A percentile compares a stretch with the other conserved stretches of the same genome.
These are phyloP conservation scores for Penicillium corylophilum DNA, from an alignment of 2,329 filamentous ascomycete species.

Conservation along the genomic window DNA sequence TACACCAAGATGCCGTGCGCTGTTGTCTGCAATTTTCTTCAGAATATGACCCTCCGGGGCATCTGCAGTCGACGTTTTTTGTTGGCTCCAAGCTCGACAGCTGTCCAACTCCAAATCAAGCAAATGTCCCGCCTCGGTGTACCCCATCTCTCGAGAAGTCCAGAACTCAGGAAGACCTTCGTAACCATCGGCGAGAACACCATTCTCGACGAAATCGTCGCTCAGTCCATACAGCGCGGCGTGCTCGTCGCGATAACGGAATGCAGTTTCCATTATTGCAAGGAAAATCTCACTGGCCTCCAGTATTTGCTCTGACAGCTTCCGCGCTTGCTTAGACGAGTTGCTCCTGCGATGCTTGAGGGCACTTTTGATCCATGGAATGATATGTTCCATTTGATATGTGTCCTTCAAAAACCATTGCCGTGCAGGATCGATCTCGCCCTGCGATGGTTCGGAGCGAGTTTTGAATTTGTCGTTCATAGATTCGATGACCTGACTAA, in stretches of 20 bases:
- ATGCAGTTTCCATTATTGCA: slow-evolving; percentile 62
- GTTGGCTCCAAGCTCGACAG: slow-evolving; percentile 40
- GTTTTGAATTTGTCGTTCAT: slow-evolving; percentile 76
- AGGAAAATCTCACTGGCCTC: slow-evolving; percentile 77
- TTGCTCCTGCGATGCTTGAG: slow-evolving; percentile 71
- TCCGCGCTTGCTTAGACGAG: slow-evolving; percentile 52
- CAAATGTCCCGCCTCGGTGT: slow-evolving; percentile 39
- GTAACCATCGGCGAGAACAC: slow-evolving; percentile 64
- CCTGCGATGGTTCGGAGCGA: slow-evolving; percentile 60
- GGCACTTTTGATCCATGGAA: slow-evolving; percentile 75
- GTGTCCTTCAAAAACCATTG: slow-evolving; percentile 83
- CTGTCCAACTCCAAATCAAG: slow-evolving; percentile 43
- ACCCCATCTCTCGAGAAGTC: slow-evolving; percentile 63
- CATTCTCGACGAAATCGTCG: slow-evolving; percentile 63
- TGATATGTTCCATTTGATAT: slow-evolving; percentile 68
- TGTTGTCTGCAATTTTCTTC: slow-evolving; percentile 52
- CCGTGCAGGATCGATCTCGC: slow-evolving; percentile 77
- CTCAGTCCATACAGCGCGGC: slow-evolving; percentile 70
- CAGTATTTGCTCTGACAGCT: slow-evolving; percentile 48
- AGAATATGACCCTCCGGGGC: slow-evolving; percentile 35
- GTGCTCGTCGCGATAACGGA: slow-evolving; percentile 70
- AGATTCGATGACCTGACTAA: slow-evolving; percentile 71
- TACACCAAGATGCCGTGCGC: slow-evolving; percentile 56
- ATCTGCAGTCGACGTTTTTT: slow-evolving; percentile 30
- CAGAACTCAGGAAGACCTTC: slow-evolving; percentile 75